Base-by-base conservation (phyloP, 2,329 filamentous ascomycete genomes). In the Penicillium brevicompactum region DNA sequence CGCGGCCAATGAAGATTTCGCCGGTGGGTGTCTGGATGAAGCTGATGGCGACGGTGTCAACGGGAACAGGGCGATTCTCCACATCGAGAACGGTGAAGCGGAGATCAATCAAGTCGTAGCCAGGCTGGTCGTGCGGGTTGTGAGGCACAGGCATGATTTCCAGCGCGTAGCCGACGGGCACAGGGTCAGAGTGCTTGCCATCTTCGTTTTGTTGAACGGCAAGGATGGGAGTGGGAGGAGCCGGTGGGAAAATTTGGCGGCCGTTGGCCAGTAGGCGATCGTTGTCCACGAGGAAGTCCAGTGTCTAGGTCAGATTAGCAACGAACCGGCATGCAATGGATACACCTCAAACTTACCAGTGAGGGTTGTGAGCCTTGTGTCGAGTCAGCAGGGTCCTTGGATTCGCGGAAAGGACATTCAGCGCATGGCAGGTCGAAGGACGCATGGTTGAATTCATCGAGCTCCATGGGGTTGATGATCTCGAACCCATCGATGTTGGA, bases 81-180 rank as follows among this genome's bases (percentile, higher is more conserved):
- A 80, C 63, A 51, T 77, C 76, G 27, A 79, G 69, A 34, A 78
- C 69, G n/a, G 76, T 79, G 62, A 80, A 77, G 38, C 75, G 71
- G 55, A 79, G 62, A 10, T 70, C 66, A 2, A 74, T 58, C 22
- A 79, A 59, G 8, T 74, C 70, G 42, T 68, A 62, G 7, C 62
- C 67, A 9, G 67, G 60, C n/a, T 67, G 69, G 22, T 74, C 69
- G 8, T 63, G 55, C 14, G 70, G 61, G 11, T 65, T 57, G 18
- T 38, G 37, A 5, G 66, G 57, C 41, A 66, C 49, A 21, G 74
- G 68, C 56, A 75, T 66, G 40, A 73, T 64, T 59, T 78, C 76
- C 22, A 78, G 66, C 24, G 75, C 74, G 58, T 77, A 79, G 45
- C 76, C 76, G 49, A 78, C 59, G 10, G 69, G 62, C 43, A 79